Percentiles rank a stretch among this genome's conserved stretches.
These are phyloP conservation scores for Achaetomiella virescens DNA, from an alignment of 495 filamentous ascomycete species.

Conservation along the genomic window DNA sequence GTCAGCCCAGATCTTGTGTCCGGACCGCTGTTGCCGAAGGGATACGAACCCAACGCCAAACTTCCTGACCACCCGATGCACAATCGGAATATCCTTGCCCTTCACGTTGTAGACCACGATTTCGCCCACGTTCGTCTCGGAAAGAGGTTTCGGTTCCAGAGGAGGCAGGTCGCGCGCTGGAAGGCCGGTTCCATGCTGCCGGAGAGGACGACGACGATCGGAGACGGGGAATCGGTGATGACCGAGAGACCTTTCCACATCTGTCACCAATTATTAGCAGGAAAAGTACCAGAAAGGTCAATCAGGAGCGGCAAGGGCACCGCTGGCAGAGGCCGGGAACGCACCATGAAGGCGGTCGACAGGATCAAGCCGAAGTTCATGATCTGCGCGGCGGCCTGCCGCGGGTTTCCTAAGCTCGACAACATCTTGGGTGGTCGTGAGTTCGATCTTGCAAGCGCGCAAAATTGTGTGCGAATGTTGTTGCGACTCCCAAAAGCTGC, in stretches of 20 bases:
- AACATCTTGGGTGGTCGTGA: conserved; percentile 51
- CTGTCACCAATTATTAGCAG: conserved; percentile 18
- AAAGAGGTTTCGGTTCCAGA: conserved; percentile 81
- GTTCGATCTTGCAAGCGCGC: not conserved
- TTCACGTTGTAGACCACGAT: conserved; percentile 91
- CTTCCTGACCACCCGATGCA: conserved; percentile 75
- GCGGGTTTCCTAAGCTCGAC: conserved; percentile 65
- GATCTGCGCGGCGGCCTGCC: conserved; percentile 79
- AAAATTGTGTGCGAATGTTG: not conserved
- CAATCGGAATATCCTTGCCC: conserved; percentile 91
- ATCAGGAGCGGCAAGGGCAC: not conserved
- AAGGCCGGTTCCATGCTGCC: conserved; percentile 98
- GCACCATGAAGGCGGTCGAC: conserved; percentile 85
- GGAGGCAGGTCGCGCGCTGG: conserved; percentile 82
- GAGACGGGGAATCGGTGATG: conserved; percentile 75
- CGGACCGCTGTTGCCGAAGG: not conserved
- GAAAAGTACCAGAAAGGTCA: not conserved
- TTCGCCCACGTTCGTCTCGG: conserved; percentile 72
- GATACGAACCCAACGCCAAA: conserved; percentile 53
- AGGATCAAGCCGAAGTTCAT: conserved; percentile 95
- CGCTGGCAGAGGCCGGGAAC: conserved; percentile 4
- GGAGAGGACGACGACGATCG: conserved; percentile 92
- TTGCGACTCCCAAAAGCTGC: conserved; percentile 1
- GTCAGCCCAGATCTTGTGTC: not conserved
- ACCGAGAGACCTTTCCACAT: conserved; percentile 95